Conservation (phyloP, 495 filamentous ascomycete species). For the Aspergillus biplanus region DNA sequence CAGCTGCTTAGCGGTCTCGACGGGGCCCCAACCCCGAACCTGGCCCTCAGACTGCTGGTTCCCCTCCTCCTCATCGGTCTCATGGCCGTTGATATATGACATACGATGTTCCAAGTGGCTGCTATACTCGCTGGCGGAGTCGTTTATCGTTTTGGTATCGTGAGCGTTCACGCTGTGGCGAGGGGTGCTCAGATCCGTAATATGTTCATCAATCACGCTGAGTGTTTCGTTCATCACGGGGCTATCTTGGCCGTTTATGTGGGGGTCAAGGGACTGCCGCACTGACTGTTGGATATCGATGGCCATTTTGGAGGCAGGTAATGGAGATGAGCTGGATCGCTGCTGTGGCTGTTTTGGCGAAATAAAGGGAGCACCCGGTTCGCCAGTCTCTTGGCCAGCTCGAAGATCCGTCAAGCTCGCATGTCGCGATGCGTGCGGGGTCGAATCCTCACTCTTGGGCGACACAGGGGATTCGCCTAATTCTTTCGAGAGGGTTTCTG, state of each 20-base stretch:
- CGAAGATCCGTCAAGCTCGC: constrained; percentile 40
- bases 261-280: constrained; percentile 47
- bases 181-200: constrained; percentile 86
- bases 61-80: constrained; percentile 74
- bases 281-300: constrained; percentile 52
- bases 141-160: constrained; percentile 64
- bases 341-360: constrained; percentile 39
- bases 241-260: constrained; percentile 59
- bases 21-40: constrained; percentile 74
- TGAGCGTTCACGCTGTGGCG: constrained; percentile 56
- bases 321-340: constrained; percentile 47
- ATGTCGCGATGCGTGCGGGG: constrained; percentile 54
- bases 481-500: neutral
- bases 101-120: constrained; percentile 73
- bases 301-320: constrained; percentile 43
- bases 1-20: constrained; percentile 82
- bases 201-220: constrained; percentile 97
- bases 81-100: constrained; percentile 88
- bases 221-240: constrained; percentile 96
- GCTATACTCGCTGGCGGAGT: constrained; percentile 90
- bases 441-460: constrained; percentile 42
- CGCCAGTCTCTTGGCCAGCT: constrained; percentile 24
- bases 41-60: constrained; percentile 60
- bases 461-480: constrained; percentile 20
- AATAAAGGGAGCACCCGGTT: constrained; percentile 24